phyloP scores from a whole-genome alignment of 2,329 filamentous ascomycete species.

The Exophiala oligosperma region DNA sequence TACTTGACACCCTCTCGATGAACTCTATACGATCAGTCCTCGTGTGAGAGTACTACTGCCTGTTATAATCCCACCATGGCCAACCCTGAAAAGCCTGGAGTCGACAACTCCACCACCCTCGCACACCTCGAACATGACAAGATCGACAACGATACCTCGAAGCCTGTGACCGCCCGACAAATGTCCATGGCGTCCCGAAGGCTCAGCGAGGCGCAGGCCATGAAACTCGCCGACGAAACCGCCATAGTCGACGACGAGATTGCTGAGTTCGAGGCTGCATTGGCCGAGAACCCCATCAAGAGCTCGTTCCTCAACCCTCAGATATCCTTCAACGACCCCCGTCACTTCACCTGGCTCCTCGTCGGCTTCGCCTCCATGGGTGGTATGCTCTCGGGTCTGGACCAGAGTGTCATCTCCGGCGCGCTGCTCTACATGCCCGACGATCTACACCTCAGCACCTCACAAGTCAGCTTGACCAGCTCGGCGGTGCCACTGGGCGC shows the following conservation, averaged over 20 bases:
- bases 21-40: no score
- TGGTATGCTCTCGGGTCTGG: constrained; percentile 69
- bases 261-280: constrained; percentile 34
- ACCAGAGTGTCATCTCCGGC: constrained; percentile 71
- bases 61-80: neutral
- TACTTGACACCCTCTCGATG: no score
- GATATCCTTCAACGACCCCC: constrained; percentile 61
- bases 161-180: neutral
- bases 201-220: constrained; percentile 26
- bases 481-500: constrained; percentile 71
- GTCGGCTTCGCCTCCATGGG: constrained; percentile 75
- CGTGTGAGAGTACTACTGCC: no score
- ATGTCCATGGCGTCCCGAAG: constrained; percentile 19
- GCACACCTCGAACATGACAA: constrained; percentile 9
- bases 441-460: constrained; percentile 56
- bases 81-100: neutral
- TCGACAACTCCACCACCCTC: neutral
- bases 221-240: constrained; percentile 25
- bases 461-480: constrained; percentile 66
- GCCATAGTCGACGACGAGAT: constrained; percentile 35
- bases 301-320: constrained; percentile 34
- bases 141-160: neutral
- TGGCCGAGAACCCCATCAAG: constrained; percentile 28
- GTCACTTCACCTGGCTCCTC: constrained; percentile 66
- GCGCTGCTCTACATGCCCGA: constrained; percentile 66